phyloP scores from a whole-genome alignment of 441 rosid genomes.

The Rhodomyrtus psidioides region DNA sequence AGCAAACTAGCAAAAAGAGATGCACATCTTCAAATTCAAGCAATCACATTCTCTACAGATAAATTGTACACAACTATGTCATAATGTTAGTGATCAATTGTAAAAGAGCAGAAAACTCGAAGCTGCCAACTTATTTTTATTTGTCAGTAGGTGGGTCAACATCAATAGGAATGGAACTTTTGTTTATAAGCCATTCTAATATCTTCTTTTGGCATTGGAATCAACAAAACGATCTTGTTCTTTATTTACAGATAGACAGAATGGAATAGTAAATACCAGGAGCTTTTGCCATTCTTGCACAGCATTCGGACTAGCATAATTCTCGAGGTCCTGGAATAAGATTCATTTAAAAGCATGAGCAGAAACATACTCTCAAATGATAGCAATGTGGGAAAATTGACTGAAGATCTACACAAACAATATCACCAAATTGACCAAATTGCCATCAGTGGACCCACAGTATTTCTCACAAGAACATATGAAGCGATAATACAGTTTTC shows the following conservation, averaged over 20 bases:
- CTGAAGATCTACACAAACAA: neutral
- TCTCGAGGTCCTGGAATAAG: constrained; percentile 65
- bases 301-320: constrained; percentile 67
- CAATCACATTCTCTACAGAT: neutral
- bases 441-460: neutral
- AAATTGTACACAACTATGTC: neutral
- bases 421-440: neutral
- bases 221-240: neutral
- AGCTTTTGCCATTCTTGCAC: constrained; percentile 85
- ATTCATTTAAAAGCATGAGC: neutral
- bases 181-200: neutral
- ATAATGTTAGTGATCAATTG: neutral
- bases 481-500: neutral
- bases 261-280: constrained; percentile 38
- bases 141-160: neutral
- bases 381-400: neutral
- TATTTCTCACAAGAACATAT: neutral
- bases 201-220: neutral
- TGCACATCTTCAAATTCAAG: neutral
- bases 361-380: neutral
- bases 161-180: neutral
- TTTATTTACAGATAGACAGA: neutral
- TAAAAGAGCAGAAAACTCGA: neutral
- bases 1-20: neutral
- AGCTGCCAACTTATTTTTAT: neutral